phyloP scores from a whole-genome alignment of 768 basidiomycete genomes.

The Pleurotus eryngii region DNA sequence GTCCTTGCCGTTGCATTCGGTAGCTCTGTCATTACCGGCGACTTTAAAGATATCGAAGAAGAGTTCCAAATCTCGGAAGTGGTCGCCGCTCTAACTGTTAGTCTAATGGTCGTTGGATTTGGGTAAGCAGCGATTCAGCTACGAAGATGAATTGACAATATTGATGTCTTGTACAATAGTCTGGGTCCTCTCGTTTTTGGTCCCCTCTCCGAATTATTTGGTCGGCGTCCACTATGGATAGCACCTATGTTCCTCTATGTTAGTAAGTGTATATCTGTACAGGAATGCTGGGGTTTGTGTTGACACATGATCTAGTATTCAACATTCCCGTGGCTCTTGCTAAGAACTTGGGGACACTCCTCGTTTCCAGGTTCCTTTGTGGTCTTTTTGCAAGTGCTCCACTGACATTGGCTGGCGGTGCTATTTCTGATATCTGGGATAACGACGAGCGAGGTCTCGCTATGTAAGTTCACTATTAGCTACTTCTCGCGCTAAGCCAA shows the following conservation, averaged over 20 bases:
- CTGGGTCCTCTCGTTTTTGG: constrained; percentile 19
- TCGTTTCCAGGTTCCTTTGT: constrained; percentile 32
- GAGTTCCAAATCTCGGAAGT: constrained; percentile 29
- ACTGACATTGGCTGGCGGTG: constrained; percentile 36
- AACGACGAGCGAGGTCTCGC: constrained; percentile 41
- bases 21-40: constrained; percentile 33
- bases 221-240: constrained; percentile 33
- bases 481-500: background rate
- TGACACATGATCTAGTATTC: constrained; percentile 10
- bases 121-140: constrained; percentile 26
- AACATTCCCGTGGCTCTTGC: constrained; percentile 32
- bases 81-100: constrained; percentile 29
- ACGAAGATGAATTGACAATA: constrained; percentile 10
- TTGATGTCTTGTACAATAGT: background rate
- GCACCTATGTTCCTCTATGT: constrained; percentile 37
- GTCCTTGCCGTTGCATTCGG: constrained; percentile 34
- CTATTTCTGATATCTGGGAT: constrained; percentile 34
- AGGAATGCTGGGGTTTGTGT: background rate
- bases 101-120: constrained; percentile 34
- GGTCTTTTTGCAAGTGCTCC: constrained; percentile 38
- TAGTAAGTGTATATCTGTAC: constrained; percentile 13
- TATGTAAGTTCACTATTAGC: constrained; percentile 9
- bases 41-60: constrained; percentile 27
- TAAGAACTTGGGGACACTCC: constrained; percentile 28
- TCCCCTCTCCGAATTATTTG: constrained; percentile 35